Conservation (phyloP, 2,329 filamentous ascomycete genomes). For the Colletotrichum euphorbiae region DNA sequence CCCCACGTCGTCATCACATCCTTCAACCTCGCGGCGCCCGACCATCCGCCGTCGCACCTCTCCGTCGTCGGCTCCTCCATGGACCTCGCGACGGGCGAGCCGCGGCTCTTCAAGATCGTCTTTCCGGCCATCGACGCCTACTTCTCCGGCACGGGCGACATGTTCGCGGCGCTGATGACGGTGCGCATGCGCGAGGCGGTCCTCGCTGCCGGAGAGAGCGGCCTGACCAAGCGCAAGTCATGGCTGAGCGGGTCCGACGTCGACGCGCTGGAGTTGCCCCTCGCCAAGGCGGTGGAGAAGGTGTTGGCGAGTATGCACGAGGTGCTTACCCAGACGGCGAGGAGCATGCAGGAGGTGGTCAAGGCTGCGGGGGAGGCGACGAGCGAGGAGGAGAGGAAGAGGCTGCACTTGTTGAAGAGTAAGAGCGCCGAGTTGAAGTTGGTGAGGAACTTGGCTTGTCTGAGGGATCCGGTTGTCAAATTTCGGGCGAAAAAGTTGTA, state of each 20-base stretch:
- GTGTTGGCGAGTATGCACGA: conserved; percentile 94
- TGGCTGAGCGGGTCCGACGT: conserved; percentile 86
- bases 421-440: conserved; percentile 91
- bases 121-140: conserved; percentile 91
- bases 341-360: conserved; percentile 68
- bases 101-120: conserved; percentile 89
- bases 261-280: conserved; percentile 75
- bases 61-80: conserved; percentile 83
- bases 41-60: conserved; percentile 64
- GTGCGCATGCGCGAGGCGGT: conserved; percentile 89
- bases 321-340: conserved; percentile 77
- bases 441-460: conserved; percentile 76
- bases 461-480: conserved; percentile 73
- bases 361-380: conserved; percentile 57
- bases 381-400: conserved; percentile 64
- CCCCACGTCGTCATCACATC: conserved; percentile 96
- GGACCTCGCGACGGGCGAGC: conserved; percentile 57
- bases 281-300: conserved; percentile 86
- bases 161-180: conserved; percentile 94
- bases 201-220: conserved; percentile 46
- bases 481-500: conserved; percentile 69
- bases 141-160: conserved; percentile 97
- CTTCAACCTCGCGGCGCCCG: conserved; percentile 73
- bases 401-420: conserved; percentile 75
- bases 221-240: conserved; percentile 64